Evolutionary conservation across 768 basidiomycete genomes (phyloP).

Genomic region (Amanita muscaria): DNA sequence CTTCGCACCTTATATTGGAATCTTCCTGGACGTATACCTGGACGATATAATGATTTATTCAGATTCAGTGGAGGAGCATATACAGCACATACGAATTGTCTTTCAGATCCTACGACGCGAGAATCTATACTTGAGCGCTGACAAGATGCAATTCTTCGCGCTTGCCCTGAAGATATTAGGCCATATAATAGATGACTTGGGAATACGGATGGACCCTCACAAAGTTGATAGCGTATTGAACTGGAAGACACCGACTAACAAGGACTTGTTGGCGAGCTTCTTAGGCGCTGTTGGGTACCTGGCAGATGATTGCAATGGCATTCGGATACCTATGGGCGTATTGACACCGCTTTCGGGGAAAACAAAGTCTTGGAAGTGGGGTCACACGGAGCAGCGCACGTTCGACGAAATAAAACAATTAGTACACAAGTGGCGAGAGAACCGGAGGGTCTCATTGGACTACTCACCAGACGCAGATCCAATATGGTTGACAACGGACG

Average conservation of each 20-base stretch:
- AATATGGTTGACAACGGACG: conserved; percentile 25
- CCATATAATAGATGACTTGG: conserved; percentile 22
- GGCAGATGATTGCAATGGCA: conserved; percentile 15
- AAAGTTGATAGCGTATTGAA: conserved; percentile 27
- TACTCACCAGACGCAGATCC: conserved; percentile 13
- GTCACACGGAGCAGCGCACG: conserved; percentile 16
- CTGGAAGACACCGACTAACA: conserved; percentile 20
- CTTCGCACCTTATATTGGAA: conserved; percentile 23
- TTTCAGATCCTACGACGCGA: conserved; percentile 19
- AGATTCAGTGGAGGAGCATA: conserved; percentile 25
- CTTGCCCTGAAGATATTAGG: conserved; percentile 28
- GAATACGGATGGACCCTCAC: conserved; percentile 29
- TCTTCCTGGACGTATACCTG: conserved; percentile 13
- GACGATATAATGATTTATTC: conserved; percentile 37
- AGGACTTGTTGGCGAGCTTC: conserved; percentile 23
- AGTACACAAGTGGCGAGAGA: conserved; percentile 11
- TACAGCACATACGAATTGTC: conserved; percentile 18
- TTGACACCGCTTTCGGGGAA: conserved; percentile 15
- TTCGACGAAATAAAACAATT: conserved; percentile 26
- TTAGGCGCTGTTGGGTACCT: conserved; percentile 29
- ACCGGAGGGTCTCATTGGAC: conserved; percentile 13
- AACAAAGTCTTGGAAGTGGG: conserved; percentile 18
- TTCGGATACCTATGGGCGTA: conserved; percentile 23
- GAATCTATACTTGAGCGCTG: conserved; percentile 20
- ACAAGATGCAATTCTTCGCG: conserved; percentile 22